phyloP scores from a whole-genome alignment of 768 basidiomycete genomes.

The Trametes cinnabarina region DNA sequence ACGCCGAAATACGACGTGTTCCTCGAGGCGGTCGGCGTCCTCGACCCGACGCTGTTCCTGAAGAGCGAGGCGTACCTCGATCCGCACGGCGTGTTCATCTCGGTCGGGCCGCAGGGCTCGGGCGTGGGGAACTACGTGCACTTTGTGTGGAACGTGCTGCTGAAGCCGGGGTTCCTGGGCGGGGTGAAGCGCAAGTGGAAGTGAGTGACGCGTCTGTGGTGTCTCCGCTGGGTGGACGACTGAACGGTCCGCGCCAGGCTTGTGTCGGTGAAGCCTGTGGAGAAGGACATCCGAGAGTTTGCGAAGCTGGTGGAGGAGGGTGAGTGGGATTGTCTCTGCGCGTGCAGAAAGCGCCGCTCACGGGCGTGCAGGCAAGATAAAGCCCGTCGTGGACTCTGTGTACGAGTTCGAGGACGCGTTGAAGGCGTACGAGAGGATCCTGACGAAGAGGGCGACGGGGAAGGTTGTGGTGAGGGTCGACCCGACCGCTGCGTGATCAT shows the following conservation, averaged over 20 bases:
- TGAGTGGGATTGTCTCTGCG: background rate
- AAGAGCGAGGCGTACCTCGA: constrained; percentile 52
- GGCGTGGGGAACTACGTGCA: constrained; percentile 32
- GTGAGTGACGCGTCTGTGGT: constrained; percentile 34
- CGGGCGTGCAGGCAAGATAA: constrained; percentile 42
- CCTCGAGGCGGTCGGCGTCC: constrained; percentile 55
- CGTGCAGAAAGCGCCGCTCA: background rate
- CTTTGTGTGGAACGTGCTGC: constrained; percentile 32
- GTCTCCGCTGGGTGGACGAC: background rate
- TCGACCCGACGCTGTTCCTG: constrained; percentile 49
- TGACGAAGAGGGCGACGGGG: constrained; percentile 56
- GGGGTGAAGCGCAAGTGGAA: constrained; percentile 46
- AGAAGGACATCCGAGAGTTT: constrained; percentile 34
- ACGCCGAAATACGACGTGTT: constrained; percentile 54
- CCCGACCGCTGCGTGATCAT: constrained; percentile 18
- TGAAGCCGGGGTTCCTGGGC: constrained; percentile 51
- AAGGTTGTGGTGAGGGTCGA: constrained; percentile 63
- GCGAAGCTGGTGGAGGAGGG: constrained; percentile 29
- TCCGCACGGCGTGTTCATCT: constrained; percentile 51
- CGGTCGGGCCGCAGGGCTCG: constrained; percentile 48
- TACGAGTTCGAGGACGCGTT: constrained; percentile 53
- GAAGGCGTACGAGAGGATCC: constrained; percentile 60
- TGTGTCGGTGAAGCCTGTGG: constrained; percentile 32
- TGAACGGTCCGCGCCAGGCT: constrained; percentile 29
- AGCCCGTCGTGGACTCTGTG: constrained; percentile 57